These are phyloP conservation scores for Trametes coccinea DNA, from an alignment of 768 basidiomycete genomes.

Conservation along the genomic window DNA sequence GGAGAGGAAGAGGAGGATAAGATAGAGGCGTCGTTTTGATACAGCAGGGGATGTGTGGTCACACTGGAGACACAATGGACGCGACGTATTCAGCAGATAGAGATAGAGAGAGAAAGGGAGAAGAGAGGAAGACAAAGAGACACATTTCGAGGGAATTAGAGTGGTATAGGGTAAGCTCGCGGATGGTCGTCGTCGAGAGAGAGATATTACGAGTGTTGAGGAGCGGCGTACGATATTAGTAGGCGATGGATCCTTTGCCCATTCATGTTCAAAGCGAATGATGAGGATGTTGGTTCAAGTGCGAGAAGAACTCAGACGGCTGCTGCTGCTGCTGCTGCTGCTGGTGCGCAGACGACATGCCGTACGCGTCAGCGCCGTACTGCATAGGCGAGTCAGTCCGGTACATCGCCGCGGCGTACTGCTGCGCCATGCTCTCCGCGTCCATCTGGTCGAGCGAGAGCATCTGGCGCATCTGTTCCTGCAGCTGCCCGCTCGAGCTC, in stretches of 20 bases:
- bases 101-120: not conserved
- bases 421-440: conserved; percentile 19
- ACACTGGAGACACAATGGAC: conserved; percentile 2
- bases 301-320: conserved; percentile 11
- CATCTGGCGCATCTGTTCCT: conserved; percentile 32
- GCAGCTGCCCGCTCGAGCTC: conserved; percentile 29
- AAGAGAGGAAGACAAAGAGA: not conserved
- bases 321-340: conserved; percentile 9
- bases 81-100: not conserved
- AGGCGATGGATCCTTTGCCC: not conserved
- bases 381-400: conserved; percentile 18
- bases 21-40: conserved; percentile 19
- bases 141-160: conserved; percentile 5
- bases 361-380: conserved; percentile 14
- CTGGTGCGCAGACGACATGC: conserved; percentile 2
- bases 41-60: conserved; percentile 14
- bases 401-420: conserved; percentile 15
- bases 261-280: conserved; percentile 15
- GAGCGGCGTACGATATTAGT: not conserved
- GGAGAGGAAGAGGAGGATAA: not conserved
- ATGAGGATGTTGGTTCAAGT: conserved; percentile 15
- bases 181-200: not conserved
- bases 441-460: conserved; percentile 27
- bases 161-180: conserved; percentile 8
- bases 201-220: not conserved